Evolutionary conservation across 768 basidiomycete species (phyloP).

Genomic region (Cubamyces lactineus): DNA sequence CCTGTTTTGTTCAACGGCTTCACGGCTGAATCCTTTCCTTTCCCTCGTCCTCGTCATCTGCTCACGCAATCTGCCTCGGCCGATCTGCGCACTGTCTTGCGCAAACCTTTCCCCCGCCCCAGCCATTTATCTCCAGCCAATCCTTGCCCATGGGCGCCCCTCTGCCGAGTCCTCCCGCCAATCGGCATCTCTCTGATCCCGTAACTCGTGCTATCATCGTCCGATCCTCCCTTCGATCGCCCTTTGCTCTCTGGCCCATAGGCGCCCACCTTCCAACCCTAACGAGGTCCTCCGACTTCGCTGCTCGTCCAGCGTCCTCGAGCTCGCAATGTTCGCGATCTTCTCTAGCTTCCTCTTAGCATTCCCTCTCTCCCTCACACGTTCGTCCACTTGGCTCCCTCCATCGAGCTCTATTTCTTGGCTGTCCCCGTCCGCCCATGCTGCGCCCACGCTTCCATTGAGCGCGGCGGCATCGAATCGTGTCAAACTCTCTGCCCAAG

Average conservation of each 20-base stretch:
- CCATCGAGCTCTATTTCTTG: background rate
- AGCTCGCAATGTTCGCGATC: too few relatives aligned
- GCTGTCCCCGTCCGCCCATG: background rate
- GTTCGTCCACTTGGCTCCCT: background rate
- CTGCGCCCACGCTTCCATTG: slow-evolving; percentile 2
- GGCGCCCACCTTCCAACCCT: slow-evolving; percentile 2
- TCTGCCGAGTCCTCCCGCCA: slow-evolving; percentile 11
- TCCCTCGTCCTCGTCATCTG: slow-evolving; percentile 8
- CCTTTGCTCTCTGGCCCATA: background rate
- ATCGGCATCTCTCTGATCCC: slow-evolving; percentile 20
- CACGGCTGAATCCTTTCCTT: too few relatives aligned
- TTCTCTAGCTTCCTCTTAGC: slow-evolving; percentile 1
- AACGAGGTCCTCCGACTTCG: too few relatives aligned
- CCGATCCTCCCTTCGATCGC: slow-evolving; percentile 10
- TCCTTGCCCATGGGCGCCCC: slow-evolving; percentile 5
- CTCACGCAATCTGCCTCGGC: background rate
- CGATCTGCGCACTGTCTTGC: slow-evolving; percentile 15
- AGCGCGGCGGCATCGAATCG: background rate
- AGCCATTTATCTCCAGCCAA: slow-evolving; percentile 17
- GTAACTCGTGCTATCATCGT: slow-evolving; percentile 1
- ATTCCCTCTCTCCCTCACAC: background rate
- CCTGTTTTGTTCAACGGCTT: background rate
- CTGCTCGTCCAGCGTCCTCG: background rate
- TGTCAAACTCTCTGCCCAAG: background rate
- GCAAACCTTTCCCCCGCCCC: slow-evolving; percentile 15